These are phyloP conservation scores for Gliomastix tumulicola DNA, from an alignment of 2,329 filamentous ascomycete species.

Conservation along the genomic window DNA sequence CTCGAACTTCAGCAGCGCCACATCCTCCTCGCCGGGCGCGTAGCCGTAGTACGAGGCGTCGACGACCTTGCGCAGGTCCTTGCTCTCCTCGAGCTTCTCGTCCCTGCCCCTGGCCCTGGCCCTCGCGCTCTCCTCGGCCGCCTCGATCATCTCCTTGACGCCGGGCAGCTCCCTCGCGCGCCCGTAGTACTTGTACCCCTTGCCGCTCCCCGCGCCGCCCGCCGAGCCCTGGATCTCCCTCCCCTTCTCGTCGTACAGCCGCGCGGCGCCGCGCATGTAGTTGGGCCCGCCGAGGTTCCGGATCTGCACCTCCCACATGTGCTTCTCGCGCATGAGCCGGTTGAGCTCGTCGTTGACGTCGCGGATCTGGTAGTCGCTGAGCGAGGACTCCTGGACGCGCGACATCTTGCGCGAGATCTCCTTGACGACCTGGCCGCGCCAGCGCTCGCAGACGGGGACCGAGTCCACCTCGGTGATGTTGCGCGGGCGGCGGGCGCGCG, in stretches of 20 bases:
- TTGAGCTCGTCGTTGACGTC: slow-evolving; percentile 99
- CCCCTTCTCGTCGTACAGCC: slow-evolving; percentile 68
- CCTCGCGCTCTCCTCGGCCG: slow-evolving; percentile 59
- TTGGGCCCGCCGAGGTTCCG: slow-evolving; percentile 93
- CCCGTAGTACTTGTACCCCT: slow-evolving; percentile 92
- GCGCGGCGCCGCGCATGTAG: slow-evolving; percentile 73
- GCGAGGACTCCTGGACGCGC: slow-evolving; percentile 82
- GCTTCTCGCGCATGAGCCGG: slow-evolving; percentile 97
- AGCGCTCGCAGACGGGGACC: slow-evolving; percentile 89
- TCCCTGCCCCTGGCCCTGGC: slow-evolving; percentile 47
- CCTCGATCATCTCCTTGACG: slow-evolving; percentile 93
- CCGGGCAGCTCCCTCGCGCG: slow-evolving; percentile 83
- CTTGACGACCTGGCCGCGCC: slow-evolving; percentile 95
- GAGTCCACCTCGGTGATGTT: slow-evolving; percentile 79
- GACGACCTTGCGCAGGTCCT: slow-evolving; percentile 67
- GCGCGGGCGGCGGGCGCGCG: slow-evolving; percentile 83
- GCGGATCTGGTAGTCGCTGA: slow-evolving; percentile 96
- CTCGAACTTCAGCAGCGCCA: slow-evolving; percentile 73
- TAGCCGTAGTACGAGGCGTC: slow-evolving; percentile 97
- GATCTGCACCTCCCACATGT: slow-evolving; percentile 98
- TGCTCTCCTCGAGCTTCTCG: slow-evolving; percentile 59
- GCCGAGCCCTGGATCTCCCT: slow-evolving; percentile 61
- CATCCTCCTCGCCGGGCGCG: slow-evolving; percentile 86
- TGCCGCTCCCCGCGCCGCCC: no score
- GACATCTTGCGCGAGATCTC: slow-evolving; percentile 96